Base-by-base conservation (phyloP, 2,329 filamentous ascomycete genomes). In the Fusarium sp. region DNA sequence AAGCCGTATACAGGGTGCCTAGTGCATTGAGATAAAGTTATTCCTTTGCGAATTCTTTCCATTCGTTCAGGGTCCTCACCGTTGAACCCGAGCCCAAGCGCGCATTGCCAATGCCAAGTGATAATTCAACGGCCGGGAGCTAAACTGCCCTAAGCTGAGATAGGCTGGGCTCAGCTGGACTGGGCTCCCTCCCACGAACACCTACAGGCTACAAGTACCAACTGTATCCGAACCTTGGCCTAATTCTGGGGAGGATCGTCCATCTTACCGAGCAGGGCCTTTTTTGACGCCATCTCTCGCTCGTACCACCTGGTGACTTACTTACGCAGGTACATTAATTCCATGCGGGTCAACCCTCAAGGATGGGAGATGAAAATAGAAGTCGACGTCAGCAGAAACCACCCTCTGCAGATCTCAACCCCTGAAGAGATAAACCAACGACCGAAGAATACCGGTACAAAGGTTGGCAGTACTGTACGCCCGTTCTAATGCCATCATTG, bases 221-320 rank as follows among this genome's bases (percentile, higher is more conserved):
- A 10, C 26, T 28, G 26, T 28, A 28, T 19, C 19, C 19, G 19
- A 19, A 19, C 26, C 57, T 36, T 36, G 45, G 44, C 57, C 57
- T 46, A 67, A 51, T 46, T 65, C 69, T 65, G 63, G 67, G 67
- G 66, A 55, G 65, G 67, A 71, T 70, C 67, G 59, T 45, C 67
- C 67, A 70, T 70, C 58, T 66, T 69, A 24, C 68, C 54, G 56
- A 60, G 56, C 49, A 58, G 59, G 53, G 55, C 68, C 43, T 56
- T 43, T 21, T 65, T 71, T 71, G 69, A 67, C 69, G 62, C 66
- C 66, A 72, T 68, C 54, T 34, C 36, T 42, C 60, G 61, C 71
- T 72, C 68, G 63, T 58, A 67, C 70, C 62, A 72, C 67, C 67
- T 57, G 39, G 47, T 54, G 58, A 39, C 58, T 61, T 73, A 73